Percentiles rank a stretch among this genome's conserved stretches.
These are phyloP conservation scores for Rubia peregrina DNA, from an alignment of 305 asterid genomes.

Conservation along the genomic window DNA sequence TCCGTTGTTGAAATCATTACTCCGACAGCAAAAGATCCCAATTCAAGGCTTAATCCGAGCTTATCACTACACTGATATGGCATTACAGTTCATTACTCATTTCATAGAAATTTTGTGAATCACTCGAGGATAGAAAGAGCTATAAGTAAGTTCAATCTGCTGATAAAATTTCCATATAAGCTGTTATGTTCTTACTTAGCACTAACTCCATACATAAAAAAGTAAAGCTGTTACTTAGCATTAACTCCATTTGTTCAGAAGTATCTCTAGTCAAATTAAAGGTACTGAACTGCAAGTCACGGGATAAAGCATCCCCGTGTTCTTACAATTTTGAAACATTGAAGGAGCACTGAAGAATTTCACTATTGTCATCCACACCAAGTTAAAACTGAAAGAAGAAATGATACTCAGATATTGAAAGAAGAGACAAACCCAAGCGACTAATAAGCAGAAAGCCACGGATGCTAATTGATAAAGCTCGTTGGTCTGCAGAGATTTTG, in stretches of 20 bases:
- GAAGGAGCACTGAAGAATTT: not conserved
- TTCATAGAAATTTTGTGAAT: not conserved
- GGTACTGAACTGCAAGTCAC: not conserved
- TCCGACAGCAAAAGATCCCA: slow-evolving; percentile 21
- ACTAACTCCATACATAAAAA: too few relatives aligned
- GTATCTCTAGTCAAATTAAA: not conserved
- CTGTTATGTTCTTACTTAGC: not conserved
- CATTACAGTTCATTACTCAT: slow-evolving; percentile 1
- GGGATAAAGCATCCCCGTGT: not conserved
- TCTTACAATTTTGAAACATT: not conserved
- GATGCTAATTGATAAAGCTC: slow-evolving; percentile 78
- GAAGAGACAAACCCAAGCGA: slow-evolving; percentile 66
- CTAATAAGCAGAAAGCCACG: slow-evolving; percentile 79
- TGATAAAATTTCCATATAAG: not conserved
- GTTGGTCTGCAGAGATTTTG: slow-evolving; percentile 51
- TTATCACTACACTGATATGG: slow-evolving; percentile 21
- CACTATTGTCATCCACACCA: not conserved
- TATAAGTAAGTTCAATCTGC: not conserved
- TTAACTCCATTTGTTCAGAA: not conserved
- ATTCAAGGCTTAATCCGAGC: slow-evolving; percentile 18
- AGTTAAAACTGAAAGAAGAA: slow-evolving; percentile 5
- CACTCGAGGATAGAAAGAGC: not conserved
- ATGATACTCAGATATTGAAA: slow-evolving; percentile 21
- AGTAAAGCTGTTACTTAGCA: not conserved
- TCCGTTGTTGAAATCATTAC: slow-evolving; percentile 20